These are phyloP conservation scores for Lyophyllum semitale DNA, from an alignment of 768 basidiomycete genomes.

Conservation along the genomic window DNA sequence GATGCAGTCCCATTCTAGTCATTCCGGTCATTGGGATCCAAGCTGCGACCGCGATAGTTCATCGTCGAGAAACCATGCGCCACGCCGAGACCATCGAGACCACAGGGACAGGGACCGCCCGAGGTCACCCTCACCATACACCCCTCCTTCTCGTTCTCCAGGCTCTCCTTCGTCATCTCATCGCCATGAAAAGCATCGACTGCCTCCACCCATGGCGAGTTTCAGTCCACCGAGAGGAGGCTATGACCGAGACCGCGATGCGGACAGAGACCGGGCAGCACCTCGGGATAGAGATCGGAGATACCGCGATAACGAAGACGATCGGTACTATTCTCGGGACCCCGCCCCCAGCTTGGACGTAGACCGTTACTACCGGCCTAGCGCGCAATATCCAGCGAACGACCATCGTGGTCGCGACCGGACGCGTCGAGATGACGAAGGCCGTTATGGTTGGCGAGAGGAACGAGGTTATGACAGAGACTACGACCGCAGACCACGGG, in stretches of 20 bases:
- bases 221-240: slow-evolving; percentile 43
- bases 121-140: slow-evolving; percentile 25
- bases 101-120: slow-evolving; percentile 25
- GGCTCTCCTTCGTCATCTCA: slow-evolving; percentile 37
- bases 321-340: slow-evolving; percentile 20
- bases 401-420: slow-evolving; percentile 33
- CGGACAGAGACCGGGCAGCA: slow-evolving; percentile 36
- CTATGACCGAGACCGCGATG: slow-evolving; percentile 31
- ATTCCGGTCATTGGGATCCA: slow-evolving; percentile 42
- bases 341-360: slow-evolving; percentile 8
- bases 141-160: slow-evolving; percentile 36
- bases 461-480: slow-evolving; percentile 19
- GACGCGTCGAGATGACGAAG: slow-evolving; percentile 30
- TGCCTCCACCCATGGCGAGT: slow-evolving; percentile 31
- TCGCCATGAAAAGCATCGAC: slow-evolving; percentile 38
- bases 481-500: slow-evolving; percentile 21
- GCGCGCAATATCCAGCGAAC: slow-evolving; percentile 14
- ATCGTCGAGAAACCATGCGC: slow-evolving; percentile 19
- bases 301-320: slow-evolving; percentile 23
- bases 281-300: slow-evolving; percentile 29
- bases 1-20: slow-evolving; percentile 18
- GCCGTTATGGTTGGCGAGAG: slow-evolving; percentile 2
- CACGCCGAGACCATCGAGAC: slow-evolving; percentile 26
- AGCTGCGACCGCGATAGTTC: slow-evolving; percentile 18
- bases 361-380: slow-evolving; percentile 30